Base-by-base conservation (phyloP, 1,284 basidiomycete species). In the Moesziomyces sp. region DNA sequence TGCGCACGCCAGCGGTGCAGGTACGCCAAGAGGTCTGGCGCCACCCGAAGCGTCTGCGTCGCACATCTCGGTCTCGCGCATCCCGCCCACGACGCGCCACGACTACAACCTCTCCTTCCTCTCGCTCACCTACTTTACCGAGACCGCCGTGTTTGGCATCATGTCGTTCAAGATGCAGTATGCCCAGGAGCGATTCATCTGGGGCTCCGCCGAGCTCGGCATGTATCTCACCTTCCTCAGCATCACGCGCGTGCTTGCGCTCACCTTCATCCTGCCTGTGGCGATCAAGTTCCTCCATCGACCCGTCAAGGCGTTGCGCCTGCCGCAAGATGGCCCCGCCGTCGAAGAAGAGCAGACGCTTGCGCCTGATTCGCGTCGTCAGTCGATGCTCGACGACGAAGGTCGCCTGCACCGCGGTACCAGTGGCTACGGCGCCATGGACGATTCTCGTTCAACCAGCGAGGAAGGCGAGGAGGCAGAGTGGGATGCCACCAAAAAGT, bases 101-200 rank as follows among this genome's bases (percentile, higher is more conserved):
- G 81, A 84, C 61, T 63, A 56, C 44, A 84, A 83, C 44, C 72
- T 84, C 40, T 69, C 73, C 38, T 63, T 83, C 45, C 66, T 84
- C 24, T 78, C 77, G 16, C 46, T 73, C 19, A 74, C 79, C 30
- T 83, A 82, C 64, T 78, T 76, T 48, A 46, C 78, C 53, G 83
- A 82, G 67, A 58, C 68, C 2, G 54, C 64, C 26, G 60, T 74
- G 46, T 71, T 75, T 19, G 83, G 82, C 11, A 69, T 84, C 56
- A 60, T 84, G 64, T 64, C 78, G 0, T 71, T 66, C 74, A 83
- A 83, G 55, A 63, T 81, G 33, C 77, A 78, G 55, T 84, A 84
- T 43, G 79, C 82, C 0, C 75, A 80, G 50, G 49, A 78, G 30
- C 60, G 70, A 14, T 83, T 81, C 49, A 65, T 74, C 46, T 83